Conservation (phyloP, 352 stramenopile genomes). For the Globisporangium mamillatum region DNA sequence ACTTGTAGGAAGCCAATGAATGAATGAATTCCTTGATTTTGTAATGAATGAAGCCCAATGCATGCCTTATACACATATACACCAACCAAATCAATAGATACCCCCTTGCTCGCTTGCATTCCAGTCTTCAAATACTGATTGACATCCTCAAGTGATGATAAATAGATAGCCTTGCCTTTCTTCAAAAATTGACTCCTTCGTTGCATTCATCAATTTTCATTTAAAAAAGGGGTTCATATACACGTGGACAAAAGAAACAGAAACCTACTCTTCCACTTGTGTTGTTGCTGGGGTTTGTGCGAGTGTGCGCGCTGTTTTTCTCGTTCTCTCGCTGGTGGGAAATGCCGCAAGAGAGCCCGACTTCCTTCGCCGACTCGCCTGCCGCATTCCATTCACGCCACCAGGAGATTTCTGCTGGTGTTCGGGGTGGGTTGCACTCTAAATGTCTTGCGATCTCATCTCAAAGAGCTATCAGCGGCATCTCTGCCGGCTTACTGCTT, state of each 20-base stretch:
- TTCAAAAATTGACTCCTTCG: not conserved
- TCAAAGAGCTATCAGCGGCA: not conserved
- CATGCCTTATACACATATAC: not conserved
- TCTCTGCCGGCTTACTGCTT: constrained; percentile 55
- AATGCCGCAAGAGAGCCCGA: constrained; percentile 1
- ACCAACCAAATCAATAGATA: too few species aligned
- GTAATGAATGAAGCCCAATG: not conserved
- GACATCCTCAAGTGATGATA: too few species aligned
- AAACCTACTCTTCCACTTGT: constrained; percentile 13
- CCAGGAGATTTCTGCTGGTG: constrained; percentile 1
- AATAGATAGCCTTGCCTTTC: not conserved
- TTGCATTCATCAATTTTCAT: constrained; percentile 10
- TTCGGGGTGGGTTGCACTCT: constrained; percentile 6
- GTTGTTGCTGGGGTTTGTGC: not conserved
- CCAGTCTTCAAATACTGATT: too few species aligned
- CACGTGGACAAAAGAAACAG: constrained; percentile 20
- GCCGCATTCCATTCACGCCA: not conserved
- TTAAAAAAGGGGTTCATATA: constrained; percentile 18
- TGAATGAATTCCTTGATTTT: not conserved
- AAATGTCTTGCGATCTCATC: constrained; percentile 12
- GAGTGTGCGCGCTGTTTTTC: constrained; percentile 5
- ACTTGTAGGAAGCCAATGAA: constrained; percentile 14
- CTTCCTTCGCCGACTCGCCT: constrained; percentile 2
- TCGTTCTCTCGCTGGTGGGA: constrained; percentile 7
- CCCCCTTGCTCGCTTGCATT: too few species aligned